These are phyloP conservation scores for Fragaria nilgerrensis DNA, from an alignment of 306 rosid species.

Conservation along the genomic window DNA sequence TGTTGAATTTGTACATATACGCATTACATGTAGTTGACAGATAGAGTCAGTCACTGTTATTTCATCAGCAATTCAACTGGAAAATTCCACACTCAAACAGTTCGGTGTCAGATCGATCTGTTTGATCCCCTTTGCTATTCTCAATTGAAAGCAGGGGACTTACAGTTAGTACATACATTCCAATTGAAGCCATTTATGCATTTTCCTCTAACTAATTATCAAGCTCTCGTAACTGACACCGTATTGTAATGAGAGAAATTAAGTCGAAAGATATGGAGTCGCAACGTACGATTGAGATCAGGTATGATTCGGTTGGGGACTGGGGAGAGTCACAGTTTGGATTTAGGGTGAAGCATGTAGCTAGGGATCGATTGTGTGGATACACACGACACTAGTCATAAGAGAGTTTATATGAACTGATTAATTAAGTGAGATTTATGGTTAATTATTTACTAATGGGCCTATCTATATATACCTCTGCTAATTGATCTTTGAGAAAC, in stretches of 20 bases:
- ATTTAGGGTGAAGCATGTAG: background rate
- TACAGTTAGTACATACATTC: background rate
- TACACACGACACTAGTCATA: background rate
- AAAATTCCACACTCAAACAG: background rate
- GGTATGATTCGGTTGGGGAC: background rate
- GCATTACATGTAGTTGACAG: background rate
- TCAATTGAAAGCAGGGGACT: too few relatives aligned
- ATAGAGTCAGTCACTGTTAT: background rate
- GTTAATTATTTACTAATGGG: background rate
- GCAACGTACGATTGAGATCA: background rate
- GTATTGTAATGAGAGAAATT: too few relatives aligned
- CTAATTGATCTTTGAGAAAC: background rate
- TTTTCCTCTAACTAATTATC: background rate
- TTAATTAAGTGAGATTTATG: background rate
- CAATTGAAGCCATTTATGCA: background rate
- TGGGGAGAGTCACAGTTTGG: background rate
- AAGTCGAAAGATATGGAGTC: background rate
- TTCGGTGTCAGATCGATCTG: background rate
- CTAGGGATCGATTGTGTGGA: background rate
- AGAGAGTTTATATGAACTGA: background rate
- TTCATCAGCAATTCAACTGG: background rate
- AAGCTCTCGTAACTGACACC: background rate
- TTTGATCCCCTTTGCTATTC: too few relatives aligned
- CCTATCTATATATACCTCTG: background rate
- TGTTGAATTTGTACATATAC: background rate